Base-by-base conservation (phyloP, 2,329 filamentous ascomycete species). In the Hymenoscyphus albidus region DNA sequence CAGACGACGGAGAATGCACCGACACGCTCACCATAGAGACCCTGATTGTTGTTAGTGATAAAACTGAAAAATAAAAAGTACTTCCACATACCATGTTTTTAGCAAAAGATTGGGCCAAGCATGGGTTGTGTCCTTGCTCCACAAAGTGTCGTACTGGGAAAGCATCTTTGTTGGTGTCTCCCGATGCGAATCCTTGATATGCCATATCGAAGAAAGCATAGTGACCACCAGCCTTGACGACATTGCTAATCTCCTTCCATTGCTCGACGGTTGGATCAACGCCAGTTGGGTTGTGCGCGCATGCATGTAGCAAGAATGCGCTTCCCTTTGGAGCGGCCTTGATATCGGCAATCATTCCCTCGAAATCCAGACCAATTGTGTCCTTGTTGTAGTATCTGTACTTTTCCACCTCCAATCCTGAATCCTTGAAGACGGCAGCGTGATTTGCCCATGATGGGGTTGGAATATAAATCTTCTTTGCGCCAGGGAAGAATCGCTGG, bases 301-400 rank as follows among this genome's bases (percentile, higher is more conserved):
- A 98, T 69, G 94, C 94, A 81, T 99, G 95, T 77, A 98, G 90
- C 71, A 99, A 83, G 81, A 99, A 89, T 73, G 96, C 88, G 81
- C 91, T 96, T 78, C 88, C 88, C 78, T 89, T 87, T 72, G 93
- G 93, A 64, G 94, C 92, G 71, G 85, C 86, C 83, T 96, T 93
- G 81, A 99, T 88, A 78, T 98, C 93, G 74, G 86, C 89, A 66
- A 97, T 76, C 84, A 99, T 86, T 74, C 95, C 95, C 72, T 96
- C 92, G 76, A 97, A 98, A 85, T 99, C 95, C 70, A 99, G 89
- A 64, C 93, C 93, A 77, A 97, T 98, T 76, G 94, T 98, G 77
- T 97, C 89, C 85, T 96, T 96, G 88, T 98, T 92, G 85, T 98
- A 99, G 88, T 99, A 99, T 74, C 92, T 86, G 86, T 99, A 99